phyloP scores from a whole-genome alignment of 192 early-diverging fungal species.

The Entomortierella parvispora region DNA sequence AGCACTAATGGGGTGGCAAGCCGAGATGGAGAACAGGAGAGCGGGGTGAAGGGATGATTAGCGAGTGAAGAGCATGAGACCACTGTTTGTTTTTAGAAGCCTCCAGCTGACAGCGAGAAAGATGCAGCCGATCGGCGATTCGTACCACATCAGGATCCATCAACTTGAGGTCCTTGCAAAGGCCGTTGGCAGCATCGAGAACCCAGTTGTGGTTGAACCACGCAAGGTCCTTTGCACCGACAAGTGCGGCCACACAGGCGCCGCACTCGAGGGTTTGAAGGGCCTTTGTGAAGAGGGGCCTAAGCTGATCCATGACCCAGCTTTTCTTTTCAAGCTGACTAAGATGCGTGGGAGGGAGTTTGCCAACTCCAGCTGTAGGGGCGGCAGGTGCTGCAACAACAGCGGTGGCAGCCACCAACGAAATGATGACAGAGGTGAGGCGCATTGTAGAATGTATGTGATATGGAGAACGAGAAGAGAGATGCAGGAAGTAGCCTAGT shows the following conservation, averaged over 20 bases:
- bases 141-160: constrained; percentile 48
- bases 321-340: constrained; percentile 18
- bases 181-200: constrained; percentile 9
- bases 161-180: constrained; percentile 30
- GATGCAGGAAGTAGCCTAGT: too few species aligned
- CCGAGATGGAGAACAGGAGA: background rate
- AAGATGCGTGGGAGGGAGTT: background rate
- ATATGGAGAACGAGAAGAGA: too few species aligned
- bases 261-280: constrained; percentile 21
- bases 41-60: background rate
- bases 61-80: background rate
- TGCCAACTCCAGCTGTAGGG: background rate
- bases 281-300: constrained; percentile 18
- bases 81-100: too few species aligned
- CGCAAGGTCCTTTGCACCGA: constrained; percentile 21
- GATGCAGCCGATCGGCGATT: too few species aligned
- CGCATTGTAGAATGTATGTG: too few species aligned
- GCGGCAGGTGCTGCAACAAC: constrained; percentile 23
- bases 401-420: constrained; percentile 11
- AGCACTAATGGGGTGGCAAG: constrained; percentile 33
- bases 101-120: too few species aligned
- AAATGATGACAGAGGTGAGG: constrained; percentile 16
- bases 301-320: constrained; percentile 26
- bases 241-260: constrained; percentile 23
- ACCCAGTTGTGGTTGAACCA: constrained; percentile 28